These are phyloP conservation scores for Wickerhamomyces alni DNA, from an alignment of 805 yeast species.

Conservation along the genomic window DNA sequence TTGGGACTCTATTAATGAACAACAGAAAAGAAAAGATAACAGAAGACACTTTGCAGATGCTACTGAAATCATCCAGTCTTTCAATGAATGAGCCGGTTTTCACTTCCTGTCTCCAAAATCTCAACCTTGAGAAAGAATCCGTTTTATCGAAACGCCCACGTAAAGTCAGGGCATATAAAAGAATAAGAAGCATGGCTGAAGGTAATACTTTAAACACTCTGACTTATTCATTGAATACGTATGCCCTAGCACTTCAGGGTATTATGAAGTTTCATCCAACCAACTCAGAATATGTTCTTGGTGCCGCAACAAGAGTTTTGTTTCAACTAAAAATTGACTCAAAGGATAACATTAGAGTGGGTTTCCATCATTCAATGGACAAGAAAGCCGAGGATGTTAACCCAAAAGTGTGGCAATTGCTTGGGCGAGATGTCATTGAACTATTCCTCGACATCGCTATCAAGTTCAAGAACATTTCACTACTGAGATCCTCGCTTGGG, in stretches of 20 bases:
- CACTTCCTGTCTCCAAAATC: conserved; percentile 2
- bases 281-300: background rate
- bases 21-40: background rate
- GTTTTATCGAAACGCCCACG: conserved; percentile 1
- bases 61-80: conserved; percentile 2
- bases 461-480: background rate
- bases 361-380: background rate
- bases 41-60: conserved; percentile 4
- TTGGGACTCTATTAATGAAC: conserved; percentile 3
- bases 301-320: conserved; percentile 4
- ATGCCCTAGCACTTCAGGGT: conserved; percentile 4
- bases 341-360: background rate
- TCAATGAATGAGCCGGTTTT: conserved; percentile 4
- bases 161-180: conserved; percentile 1
- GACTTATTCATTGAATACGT: conserved; percentile 4
- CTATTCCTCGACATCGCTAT: background rate
- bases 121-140: conserved; percentile 1
- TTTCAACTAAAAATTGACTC: background rate
- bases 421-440: background rate
- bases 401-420: background rate
- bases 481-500: background rate
- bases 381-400: background rate
- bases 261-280: conserved; percentile 1
- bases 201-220: background rate
- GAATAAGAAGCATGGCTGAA: conserved; percentile 2